Evolutionary conservation across 1,284 basidiomycete genomes (phyloP), one percentile per base, ranked within the genome.

Genomic region (Anthracocystis panici-leucophaei): DNA sequence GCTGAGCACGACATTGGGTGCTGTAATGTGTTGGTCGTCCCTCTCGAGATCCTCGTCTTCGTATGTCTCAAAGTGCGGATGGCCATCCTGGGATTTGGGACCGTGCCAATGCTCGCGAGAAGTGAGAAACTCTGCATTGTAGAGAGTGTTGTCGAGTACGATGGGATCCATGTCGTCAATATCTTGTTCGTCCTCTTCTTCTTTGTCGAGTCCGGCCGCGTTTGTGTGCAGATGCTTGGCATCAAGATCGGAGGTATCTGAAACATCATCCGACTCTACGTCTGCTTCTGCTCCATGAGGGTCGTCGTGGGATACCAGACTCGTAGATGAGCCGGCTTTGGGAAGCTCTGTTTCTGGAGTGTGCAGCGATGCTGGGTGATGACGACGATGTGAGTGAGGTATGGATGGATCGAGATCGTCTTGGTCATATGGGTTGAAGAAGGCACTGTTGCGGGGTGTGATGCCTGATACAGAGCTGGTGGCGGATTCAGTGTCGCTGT

Each of bases 141-240:
- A 81, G n/a, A 82, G 57, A 0, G 81, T 82, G 46, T 82, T 81
- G 69, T 81, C 79, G 10, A 77, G 63, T 35, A 78, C 60, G 50
- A 75, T 61, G 2, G 79, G 63, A 49, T 80, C 76, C 23, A 80
- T 65, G 27, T 65, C 56, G 16, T 75, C 65, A 27, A 54, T 53
- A 5, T 76, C 75, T 1, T 78, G 74, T 5, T 65, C 57, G 6
- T 67, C 68, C 0, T 71, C 65, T 7, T 72, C 48, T 8, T 65
- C 67, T 4, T 57, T 58, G 42, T 48, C 48, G 27, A 49, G 58
- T 4, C 55, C 65, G 41, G 64, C 62, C 7, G 10, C 41, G 10
- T 20, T 18, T 14, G 45, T 45, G 40, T 46, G 35, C 2, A 31
- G 16, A 16, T 48, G 58, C 45, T 62, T 57, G 8, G 44, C 12